Percentiles rank a stretch among this genome's conserved stretches.
These are phyloP conservation scores for Proliferodiscus dingleyae DNA, from an alignment of 2,329 filamentous ascomycete genomes.

Conservation along the genomic window DNA sequence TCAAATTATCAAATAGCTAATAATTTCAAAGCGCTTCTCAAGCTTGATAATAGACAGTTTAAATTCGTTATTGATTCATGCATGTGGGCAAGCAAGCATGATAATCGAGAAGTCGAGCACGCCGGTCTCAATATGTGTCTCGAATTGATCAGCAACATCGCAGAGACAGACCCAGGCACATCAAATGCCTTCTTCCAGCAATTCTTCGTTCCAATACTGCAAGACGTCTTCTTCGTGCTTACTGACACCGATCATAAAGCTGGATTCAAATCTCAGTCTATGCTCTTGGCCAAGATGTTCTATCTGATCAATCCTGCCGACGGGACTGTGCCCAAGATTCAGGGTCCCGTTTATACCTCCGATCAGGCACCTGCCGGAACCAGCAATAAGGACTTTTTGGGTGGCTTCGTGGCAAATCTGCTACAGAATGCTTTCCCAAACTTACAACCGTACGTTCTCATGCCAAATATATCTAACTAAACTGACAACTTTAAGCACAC, in stretches of 20 bases:
- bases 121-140: constrained; percentile 97
- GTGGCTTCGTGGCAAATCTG: constrained; percentile 78
- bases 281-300: constrained; percentile 91
- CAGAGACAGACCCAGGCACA: constrained; percentile 79
- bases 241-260: constrained; percentile 98
- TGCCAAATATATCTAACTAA: constrained; percentile 10
- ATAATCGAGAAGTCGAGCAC: constrained; percentile 95
- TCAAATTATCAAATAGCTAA: constrained; percentile 5
- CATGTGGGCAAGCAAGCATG: constrained; percentile 99
- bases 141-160: constrained; percentile 95
- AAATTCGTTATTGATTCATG: constrained; percentile 99
- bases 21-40: constrained; percentile 61
- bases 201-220: constrained; percentile 91
- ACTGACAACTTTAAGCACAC: constrained; percentile 53
- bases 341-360: constrained; percentile 80
- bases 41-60: constrained; percentile 93
- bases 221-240: constrained; percentile 97
- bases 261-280: constrained; percentile 96
- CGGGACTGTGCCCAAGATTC: constrained; percentile 72
- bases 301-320: constrained; percentile 80
- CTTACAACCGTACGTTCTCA: constrained; percentile 68
- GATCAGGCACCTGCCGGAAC: constrained; percentile 82
- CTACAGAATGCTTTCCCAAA: constrained; percentile 91
- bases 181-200: constrained; percentile 96
- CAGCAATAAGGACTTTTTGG: constrained; percentile 84